phyloP scores from a whole-genome alignment of 331 rosid species.

The Saraca asoca region DNA sequence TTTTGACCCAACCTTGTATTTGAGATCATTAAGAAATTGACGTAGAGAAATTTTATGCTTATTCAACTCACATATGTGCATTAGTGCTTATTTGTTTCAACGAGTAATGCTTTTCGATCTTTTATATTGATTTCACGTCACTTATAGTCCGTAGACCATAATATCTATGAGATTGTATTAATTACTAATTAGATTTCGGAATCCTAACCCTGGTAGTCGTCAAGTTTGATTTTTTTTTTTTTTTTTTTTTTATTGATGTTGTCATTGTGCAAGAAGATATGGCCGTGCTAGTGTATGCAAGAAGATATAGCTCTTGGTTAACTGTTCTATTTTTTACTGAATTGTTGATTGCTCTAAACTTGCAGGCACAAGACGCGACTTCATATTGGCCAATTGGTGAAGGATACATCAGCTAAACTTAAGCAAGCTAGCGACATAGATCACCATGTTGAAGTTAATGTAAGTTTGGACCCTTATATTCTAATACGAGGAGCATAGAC shows the following conservation, averaged over 20 bases:
- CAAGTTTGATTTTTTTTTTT: neutral
- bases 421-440: constrained; percentile 95
- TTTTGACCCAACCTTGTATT: neutral
- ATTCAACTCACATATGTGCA: neutral
- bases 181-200: neutral
- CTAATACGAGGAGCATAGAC: neutral
- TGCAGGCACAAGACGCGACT: constrained; percentile 89
- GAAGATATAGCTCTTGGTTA: no score
- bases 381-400: constrained; percentile 93
- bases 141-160: neutral
- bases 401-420: constrained; percentile 88
- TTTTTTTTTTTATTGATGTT: no score
- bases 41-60: neutral
- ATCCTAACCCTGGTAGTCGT: neutral
- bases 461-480: constrained; percentile 42
- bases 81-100: neutral
- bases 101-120: neutral
- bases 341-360: constrained; percentile 25
- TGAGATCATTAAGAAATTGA: neutral
- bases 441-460: constrained; percentile 70
- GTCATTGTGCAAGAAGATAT: no score
- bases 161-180: neutral
- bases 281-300: no score
- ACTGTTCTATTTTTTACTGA: neutral
- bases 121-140: neutral